Base-by-base conservation (phyloP, 75 land plant genomes). In the Gnetum montanum region DNA sequence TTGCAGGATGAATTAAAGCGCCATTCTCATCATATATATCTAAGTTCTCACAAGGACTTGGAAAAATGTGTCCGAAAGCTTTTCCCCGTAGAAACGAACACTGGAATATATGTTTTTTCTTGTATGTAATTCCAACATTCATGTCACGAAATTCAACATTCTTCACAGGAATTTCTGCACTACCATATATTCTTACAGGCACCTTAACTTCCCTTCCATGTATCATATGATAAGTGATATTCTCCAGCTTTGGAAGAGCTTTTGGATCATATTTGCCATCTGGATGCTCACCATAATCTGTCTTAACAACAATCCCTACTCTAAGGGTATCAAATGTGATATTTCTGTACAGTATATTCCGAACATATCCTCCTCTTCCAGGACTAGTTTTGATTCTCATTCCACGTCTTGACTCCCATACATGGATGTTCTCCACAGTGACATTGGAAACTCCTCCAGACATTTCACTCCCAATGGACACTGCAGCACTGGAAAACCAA, bases 391-490 rank as follows among this genome's bases (percentile, higher is more conserved):
- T 92, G 63, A 92, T 92, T 61, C 97, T 69, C 12, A 92, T 64
- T 0, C 73, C 97, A 37, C 97, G 95, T 55, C 82, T 73, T 8
- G 97, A 88, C 29, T 66, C 62, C 94, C 94, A 88, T 0, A 92
- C 71, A 56, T 60, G 67, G 34, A 92, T 35, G 50, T 82, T 82
- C 30, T 87, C 93, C 18, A 92, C 75, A 7, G 78, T 69, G 46
- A 92, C 76, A 57, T 88, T 75, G 38, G 74, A 79, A 8, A 88
- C 71, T 4, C 97, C 97, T 50, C 97, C 97, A 13, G 97, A 88
- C 95, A 92, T 88, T 61, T 92, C 97, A 49, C 97, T 92, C 40
- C 97, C 97, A 60, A 92, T 88, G 22, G 97, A 92, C 62, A 92
- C 67, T 43, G 95, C 97, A 10, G 95, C 97, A 69, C 97, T 92